A percentile compares a stretch with the other conserved stretches of the same genome.
Conservation (phyloP, 768 basidiomycete species). For the Nidularia pulvinata region DNA sequence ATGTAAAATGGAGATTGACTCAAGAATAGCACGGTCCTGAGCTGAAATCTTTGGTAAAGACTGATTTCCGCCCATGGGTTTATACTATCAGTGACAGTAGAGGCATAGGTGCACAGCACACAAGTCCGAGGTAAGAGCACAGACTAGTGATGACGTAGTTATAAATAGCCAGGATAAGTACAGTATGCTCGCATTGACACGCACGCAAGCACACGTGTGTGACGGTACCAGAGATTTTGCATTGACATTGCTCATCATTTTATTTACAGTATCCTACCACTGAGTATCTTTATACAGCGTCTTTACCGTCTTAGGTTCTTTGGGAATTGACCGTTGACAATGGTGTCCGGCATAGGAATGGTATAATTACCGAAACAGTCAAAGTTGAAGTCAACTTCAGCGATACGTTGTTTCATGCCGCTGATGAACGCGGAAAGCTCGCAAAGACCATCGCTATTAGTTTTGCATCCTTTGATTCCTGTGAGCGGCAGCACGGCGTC, state of each 20-base stretch:
- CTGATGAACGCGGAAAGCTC: conserved; percentile 58
- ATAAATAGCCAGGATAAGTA: no score
- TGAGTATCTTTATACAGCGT: no score
- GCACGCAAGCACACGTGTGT: no score
- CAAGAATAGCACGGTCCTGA: conserved; percentile 94
- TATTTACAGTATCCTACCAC: no score
- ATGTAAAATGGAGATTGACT: conserved; percentile 55
- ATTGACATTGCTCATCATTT: no score
- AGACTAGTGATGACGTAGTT: no score
- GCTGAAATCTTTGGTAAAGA: conserved; percentile 87
- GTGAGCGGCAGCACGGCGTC: conserved; percentile 73
- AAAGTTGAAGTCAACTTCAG: conserved; percentile 59
- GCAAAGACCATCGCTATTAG: conserved; percentile 61
- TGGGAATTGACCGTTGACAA: conserved; percentile 32
- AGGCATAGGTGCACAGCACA: no score
- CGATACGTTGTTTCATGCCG: conserved; percentile 55
- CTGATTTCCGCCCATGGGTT: conserved; percentile 78
- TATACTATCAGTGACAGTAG: no score
- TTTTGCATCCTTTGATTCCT: conserved; percentile 59
- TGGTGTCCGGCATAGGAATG: conserved; percentile 35
- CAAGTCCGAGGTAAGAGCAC: no score
- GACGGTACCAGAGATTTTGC: no score
- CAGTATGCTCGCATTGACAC: no score
- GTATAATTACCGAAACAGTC: conserved; percentile 59
- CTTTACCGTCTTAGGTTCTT: conserved; percentile 1